Evolutionary conservation across 129 eudicot species (phyloP).

Genomic region (Centrapalus pauciflorus): DNA sequence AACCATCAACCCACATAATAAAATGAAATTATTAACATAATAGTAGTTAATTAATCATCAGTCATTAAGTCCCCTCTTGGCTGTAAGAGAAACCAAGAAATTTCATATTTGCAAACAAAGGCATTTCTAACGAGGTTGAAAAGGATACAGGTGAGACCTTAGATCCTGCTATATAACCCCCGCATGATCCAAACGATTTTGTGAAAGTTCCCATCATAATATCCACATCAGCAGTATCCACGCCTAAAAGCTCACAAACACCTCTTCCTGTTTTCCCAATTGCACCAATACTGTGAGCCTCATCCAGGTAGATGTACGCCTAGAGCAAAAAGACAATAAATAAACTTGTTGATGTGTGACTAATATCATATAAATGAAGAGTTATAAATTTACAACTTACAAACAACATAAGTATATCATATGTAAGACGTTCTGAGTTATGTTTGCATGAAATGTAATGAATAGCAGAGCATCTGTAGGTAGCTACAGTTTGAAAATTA

Average conservation of each 20-base stretch:
- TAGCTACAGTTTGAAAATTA: no score
- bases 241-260: conserved; percentile 79
- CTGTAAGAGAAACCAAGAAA: neutral
- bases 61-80: neutral
- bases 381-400: no score
- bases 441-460: neutral
- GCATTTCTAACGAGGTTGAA: neutral
- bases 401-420: neutral
- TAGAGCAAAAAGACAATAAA: conserved; percentile 20
- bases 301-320: conserved; percentile 84
- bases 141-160: conserved; percentile 7
- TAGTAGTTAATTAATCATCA: neutral
- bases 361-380: neutral
- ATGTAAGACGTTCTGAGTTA: neutral
- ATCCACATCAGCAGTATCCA: conserved; percentile 79
- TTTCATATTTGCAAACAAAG: neutral
- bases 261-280: conserved; percentile 78
- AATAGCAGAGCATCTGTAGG: no score
- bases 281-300: conserved; percentile 93
- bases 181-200: conserved; percentile 86
- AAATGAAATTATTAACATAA: neutral
- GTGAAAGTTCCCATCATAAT: conserved; percentile 94
- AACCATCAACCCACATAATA: neutral
- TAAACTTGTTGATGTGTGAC: neutral
- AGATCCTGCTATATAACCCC: conserved; percentile 90